These are phyloP conservation scores for Lippia alba DNA, from an alignment of 305 asterid genomes.

Conservation along the genomic window DNA sequence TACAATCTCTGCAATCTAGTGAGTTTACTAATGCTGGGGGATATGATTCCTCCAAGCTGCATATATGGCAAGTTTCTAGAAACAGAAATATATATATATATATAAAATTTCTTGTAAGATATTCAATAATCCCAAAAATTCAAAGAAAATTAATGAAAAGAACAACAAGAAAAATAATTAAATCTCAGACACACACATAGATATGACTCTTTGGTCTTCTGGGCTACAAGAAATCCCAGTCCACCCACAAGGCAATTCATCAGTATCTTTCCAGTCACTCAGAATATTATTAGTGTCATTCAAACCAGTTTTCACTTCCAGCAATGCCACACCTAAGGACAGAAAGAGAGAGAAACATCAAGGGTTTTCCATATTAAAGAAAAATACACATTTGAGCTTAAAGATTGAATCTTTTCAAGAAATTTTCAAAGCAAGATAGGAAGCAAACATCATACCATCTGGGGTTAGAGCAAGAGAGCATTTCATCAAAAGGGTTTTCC, in stretches of 20 bases:
- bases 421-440: background rate
- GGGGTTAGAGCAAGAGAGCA: slow-evolving; percentile 66
- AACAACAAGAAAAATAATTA: background rate
- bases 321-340: slow-evolving; percentile 62
- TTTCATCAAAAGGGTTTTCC: slow-evolving; percentile 50
- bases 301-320: slow-evolving; percentile 80
- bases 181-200: slow-evolving; percentile 64
- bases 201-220: slow-evolving; percentile 73
- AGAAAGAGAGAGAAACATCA: background rate
- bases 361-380: slow-evolving; percentile 13
- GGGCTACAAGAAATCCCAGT: slow-evolving; percentile 85
- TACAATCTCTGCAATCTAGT: slow-evolving; percentile 77
- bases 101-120: background rate
- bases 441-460: slow-evolving; percentile 65
- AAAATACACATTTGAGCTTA: slow-evolving; percentile 13
- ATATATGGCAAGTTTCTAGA: slow-evolving; percentile 82
- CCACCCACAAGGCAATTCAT: slow-evolving; percentile 84
- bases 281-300: slow-evolving; percentile 76
- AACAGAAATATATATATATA: slow-evolving; percentile 17
- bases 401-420: slow-evolving; percentile 9
- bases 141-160: slow-evolving; percentile 9
- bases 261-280: slow-evolving; percentile 75
- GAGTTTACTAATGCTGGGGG: slow-evolving; percentile 82
- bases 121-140: background rate
- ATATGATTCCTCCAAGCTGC: slow-evolving; percentile 87